A percentile compares a stretch with the other conserved stretches of the same genome.
phyloP scores from a whole-genome alignment of 495 filamentous ascomycete species.

The Evansstolkia leycettana region DNA sequence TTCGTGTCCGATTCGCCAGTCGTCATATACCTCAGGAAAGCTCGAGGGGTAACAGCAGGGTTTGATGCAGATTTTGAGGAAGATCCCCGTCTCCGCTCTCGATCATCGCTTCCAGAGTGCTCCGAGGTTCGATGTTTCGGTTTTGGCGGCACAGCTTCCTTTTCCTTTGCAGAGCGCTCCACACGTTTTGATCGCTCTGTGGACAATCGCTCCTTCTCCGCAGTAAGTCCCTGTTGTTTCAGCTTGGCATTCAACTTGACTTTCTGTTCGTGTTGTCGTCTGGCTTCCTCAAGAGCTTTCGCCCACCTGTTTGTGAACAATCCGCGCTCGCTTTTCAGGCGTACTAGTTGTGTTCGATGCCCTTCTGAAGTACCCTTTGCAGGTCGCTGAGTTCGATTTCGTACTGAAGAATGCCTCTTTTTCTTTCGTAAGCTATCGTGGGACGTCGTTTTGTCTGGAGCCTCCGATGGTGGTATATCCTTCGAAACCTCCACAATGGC shows the following conservation, averaged over 20 bases:
- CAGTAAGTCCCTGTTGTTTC: conserved; percentile 8
- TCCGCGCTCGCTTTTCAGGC: conserved; percentile 25
- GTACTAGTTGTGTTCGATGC: conserved; percentile 15
- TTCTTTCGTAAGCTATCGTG: conserved; percentile 13
- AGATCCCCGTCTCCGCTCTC: conserved; percentile 3
- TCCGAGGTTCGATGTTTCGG: conserved; percentile 17
- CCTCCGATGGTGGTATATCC: conserved; percentile 2
- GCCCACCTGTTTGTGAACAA: conserved; percentile 28
- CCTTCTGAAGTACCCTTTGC: conserved; percentile 29
- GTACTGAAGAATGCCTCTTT: conserved; percentile 16
- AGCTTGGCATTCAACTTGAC: conserved; percentile 2
- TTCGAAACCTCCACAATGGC: conserved; percentile 1
- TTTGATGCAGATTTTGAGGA: conserved; percentile 14
- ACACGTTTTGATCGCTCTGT: conserved; percentile 10
- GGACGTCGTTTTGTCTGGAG: conserved; percentile 4
- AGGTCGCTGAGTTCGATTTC: conserved; percentile 19
- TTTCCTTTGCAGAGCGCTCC: conserved; percentile 8
- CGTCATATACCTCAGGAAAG: conserved; percentile 30
- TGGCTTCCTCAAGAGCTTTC: conserved; percentile 27
- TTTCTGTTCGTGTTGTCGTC: conserved; percentile 27
- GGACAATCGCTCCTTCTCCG: conserved; percentile 12
- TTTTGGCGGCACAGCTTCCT: conserved; percentile 6
- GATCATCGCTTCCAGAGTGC: conserved; percentile 12
- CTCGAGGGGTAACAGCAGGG: conserved; percentile 14
- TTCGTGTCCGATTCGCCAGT: conserved; percentile 24